A percentile compares a stretch with the other conserved stretches of the same genome.
phyloP scores from a whole-genome alignment of 345 rosid genomes.

The Citrus mangshanensis region DNA sequence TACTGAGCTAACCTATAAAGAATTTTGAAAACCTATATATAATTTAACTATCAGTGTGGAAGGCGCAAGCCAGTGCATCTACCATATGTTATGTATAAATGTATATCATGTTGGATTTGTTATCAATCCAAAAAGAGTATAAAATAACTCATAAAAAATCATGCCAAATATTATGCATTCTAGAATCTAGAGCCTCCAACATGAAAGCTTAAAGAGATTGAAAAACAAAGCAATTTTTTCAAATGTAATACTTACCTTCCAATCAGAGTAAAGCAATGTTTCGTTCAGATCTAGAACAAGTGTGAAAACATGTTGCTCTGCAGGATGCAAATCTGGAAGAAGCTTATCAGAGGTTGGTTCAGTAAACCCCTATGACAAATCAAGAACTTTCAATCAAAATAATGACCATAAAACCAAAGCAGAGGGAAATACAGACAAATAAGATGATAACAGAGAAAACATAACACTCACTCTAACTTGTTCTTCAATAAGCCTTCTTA shows the following conservation, averaged over 20 bases:
- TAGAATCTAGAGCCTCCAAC: background rate
- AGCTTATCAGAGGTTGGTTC: conserved; percentile 97
- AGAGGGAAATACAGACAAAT: background rate
- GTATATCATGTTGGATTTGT: background rate
- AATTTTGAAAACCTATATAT: background rate
- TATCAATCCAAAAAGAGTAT: background rate
- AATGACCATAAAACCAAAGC: background rate
- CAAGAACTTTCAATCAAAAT: background rate
- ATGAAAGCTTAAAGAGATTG: background rate
- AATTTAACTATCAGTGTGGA: background rate
- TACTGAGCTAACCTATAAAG: background rate
- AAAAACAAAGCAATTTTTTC: background rate
- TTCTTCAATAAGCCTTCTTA: conserved; percentile 72
- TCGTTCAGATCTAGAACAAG: conserved; percentile 95
- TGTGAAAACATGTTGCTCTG: conserved; percentile 81
- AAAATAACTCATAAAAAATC: background rate
- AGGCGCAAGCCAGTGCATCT: background rate
- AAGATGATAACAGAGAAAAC: conserved; percentile 1
- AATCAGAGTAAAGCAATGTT: conserved; percentile 84
- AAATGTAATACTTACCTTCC: conserved; percentile 61
- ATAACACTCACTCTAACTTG: conserved; percentile 58
- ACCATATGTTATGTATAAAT: background rate
- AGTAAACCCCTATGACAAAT: conserved; percentile 58
- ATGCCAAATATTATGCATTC: background rate
- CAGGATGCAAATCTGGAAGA: conserved; percentile 94